Conservation (phyloP, 768 basidiomycete species). For the Mycena alexandri region DNA sequence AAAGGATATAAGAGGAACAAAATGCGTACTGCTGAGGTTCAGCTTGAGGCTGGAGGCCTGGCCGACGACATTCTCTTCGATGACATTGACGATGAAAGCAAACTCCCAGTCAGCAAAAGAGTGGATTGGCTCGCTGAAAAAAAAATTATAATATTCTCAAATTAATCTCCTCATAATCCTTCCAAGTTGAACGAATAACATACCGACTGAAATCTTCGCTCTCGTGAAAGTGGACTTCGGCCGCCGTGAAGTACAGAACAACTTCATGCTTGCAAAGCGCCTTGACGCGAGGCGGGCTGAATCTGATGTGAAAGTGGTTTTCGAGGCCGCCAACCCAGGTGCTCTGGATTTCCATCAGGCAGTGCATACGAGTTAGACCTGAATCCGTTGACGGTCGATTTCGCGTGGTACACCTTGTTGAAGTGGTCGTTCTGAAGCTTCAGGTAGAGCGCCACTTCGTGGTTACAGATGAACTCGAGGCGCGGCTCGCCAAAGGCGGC, state of each 20-base stretch:
- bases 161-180: slow-evolving; percentile 23
- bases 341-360: slow-evolving; percentile 35
- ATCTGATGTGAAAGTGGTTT: slow-evolving; percentile 40
- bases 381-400: slow-evolving; percentile 13
- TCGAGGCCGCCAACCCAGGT: slow-evolving; percentile 35
- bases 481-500: slow-evolving; percentile 37
- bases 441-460: slow-evolving; percentile 39
- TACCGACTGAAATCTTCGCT: slow-evolving; percentile 16
- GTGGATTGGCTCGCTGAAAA: neutral
- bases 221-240: slow-evolving; percentile 18
- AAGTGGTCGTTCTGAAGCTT: slow-evolving; percentile 37
- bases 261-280: slow-evolving; percentile 40
- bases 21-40: slow-evolving; percentile 32
- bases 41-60: slow-evolving; percentile 25
- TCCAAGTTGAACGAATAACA: neutral
- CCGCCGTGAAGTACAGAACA: slow-evolving; percentile 35
- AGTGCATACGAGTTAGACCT: slow-evolving; percentile 25
- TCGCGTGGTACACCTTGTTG: slow-evolving; percentile 32
- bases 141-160: no score
- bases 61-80: slow-evolving; percentile 29
- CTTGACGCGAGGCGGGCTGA: slow-evolving; percentile 37
- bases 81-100: slow-evolving; percentile 36
- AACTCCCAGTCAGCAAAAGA: slow-evolving; percentile 29
- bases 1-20: neutral
- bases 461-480: slow-evolving; percentile 43